Evolutionary conservation across 2,329 filamentous ascomycete species (phyloP), one percentile per base, ranked within the genome.

Genomic region (Diaporthe sp.): DNA sequence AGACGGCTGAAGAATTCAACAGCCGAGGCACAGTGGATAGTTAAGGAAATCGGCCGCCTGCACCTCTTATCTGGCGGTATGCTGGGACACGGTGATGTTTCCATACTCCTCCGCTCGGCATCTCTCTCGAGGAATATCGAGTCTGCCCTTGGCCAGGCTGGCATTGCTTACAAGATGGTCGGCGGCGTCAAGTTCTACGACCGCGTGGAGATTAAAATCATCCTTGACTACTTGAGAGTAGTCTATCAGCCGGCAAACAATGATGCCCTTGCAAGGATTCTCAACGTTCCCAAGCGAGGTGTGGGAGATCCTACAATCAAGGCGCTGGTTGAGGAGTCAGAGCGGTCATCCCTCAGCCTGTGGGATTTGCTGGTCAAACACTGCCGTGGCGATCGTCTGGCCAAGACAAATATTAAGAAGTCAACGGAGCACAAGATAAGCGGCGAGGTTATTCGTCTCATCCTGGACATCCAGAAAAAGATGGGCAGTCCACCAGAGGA

Each of bases 181-280:
- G 96, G 91, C 50, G 96, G 97, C 2, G 91, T 92, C 76, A 94
- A 94, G 74, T 99, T 99, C 81, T 98, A 97, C 79, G 97, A 99
- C 78, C 92, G 97, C 69, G 89, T 91, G 4, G 96, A 99, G 81
- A 93, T 98, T 80, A 97, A 97, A 82, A 88, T 95, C 9, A 82
- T 98, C 0, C 84, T 98, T 5, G 95, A 98, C 81, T 98, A 99
- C 81, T 86, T 98, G 19, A 91, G 95, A 42, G 93, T 97, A 4
- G 91, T 98, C 42, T 91, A 94, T 79, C 93, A 97, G 76, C 94
- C 95, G 1, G 89, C 94, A 59, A 96, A 97, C 81, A 97, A 96
- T 78, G 96, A 98, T 80, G 94, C 95, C 0, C 84, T 98, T 0
- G 90, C 93, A 5, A 90, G 95, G 42, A 92, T 98, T 73, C 92